phyloP scores from a whole-genome alignment of 2,329 filamentous ascomycete genomes.

The Mycogone perniciosa region DNA sequence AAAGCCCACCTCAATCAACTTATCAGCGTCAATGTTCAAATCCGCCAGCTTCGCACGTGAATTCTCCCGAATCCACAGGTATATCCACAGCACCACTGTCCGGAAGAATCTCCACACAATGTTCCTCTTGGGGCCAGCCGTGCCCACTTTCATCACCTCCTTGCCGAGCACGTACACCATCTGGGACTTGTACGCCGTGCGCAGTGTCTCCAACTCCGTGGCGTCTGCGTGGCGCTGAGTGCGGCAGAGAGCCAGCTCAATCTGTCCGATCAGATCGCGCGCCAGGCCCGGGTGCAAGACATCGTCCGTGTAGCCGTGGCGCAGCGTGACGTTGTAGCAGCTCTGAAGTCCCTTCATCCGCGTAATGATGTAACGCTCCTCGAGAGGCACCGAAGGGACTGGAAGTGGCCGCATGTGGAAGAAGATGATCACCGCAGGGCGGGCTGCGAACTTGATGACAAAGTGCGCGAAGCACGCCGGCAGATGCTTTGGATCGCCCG shows the following conservation, averaged over 20 bases:
- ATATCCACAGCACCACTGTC: slow-evolving; percentile 43
- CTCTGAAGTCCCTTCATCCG: slow-evolving; percentile 45
- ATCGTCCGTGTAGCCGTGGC: slow-evolving; percentile 68
- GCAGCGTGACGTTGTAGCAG: slow-evolving; percentile 62
- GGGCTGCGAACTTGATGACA: slow-evolving; percentile 60
- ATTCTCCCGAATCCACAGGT: slow-evolving; percentile 61
- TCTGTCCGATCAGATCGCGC: slow-evolving; percentile 49
- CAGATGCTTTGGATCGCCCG: slow-evolving; percentile 51
- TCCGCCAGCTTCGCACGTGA: slow-evolving; percentile 60
- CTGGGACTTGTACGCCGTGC: slow-evolving; percentile 40
- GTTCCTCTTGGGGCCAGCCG: slow-evolving; percentile 32
- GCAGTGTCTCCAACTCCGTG: slow-evolving; percentile 39
- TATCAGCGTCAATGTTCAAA: slow-evolving; percentile 43
- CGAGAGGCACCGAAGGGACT: slow-evolving; percentile 45
- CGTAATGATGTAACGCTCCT: slow-evolving; percentile 42
- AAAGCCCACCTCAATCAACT: slow-evolving; percentile 62
- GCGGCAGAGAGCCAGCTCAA: slow-evolving; percentile 47
- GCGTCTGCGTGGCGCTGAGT: slow-evolving; percentile 19
- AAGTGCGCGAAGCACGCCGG: slow-evolving; percentile 66
- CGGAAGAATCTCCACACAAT: slow-evolving; percentile 29
- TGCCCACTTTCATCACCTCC: slow-evolving; percentile 46
- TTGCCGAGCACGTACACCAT: slow-evolving; percentile 56
- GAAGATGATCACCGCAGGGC: slow-evolving; percentile 64
- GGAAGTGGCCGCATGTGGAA: slow-evolving; percentile 64
- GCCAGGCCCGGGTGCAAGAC: slow-evolving; percentile 60